Percentiles rank a stretch among this genome's conserved stretches.
phyloP scores from a whole-genome alignment of 768 basidiomycete species.

The Suillus sp. region DNA sequence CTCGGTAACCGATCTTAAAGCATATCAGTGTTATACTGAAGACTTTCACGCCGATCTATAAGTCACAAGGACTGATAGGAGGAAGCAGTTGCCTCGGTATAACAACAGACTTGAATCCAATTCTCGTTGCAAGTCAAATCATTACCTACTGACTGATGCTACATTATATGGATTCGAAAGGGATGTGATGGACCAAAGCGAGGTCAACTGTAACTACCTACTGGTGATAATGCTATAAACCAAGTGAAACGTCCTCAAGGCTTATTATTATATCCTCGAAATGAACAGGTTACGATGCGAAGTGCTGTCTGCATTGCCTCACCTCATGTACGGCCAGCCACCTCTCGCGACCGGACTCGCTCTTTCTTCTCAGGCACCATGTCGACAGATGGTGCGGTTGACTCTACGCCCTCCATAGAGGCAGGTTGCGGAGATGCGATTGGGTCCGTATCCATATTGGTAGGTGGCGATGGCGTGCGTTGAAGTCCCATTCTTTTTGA shows the following conservation, averaged over 20 bases:
- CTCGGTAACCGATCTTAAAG: neutral
- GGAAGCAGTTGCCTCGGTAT: neutral
- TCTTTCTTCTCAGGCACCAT: neutral
- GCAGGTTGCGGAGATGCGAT: neutral
- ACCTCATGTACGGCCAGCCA: neutral
- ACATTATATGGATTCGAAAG: slow-evolving; percentile 1
- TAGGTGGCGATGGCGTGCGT: slow-evolving; percentile 29
- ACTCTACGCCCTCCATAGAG: slow-evolving; percentile 1
- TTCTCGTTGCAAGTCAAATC: neutral
- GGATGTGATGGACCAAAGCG: slow-evolving; percentile 1
- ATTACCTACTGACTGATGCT: neutral
- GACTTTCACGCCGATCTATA: neutral
- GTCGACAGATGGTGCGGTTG: neutral
- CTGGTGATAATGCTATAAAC: slow-evolving; percentile 6
- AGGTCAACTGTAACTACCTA: neutral
- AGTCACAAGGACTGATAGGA: neutral
- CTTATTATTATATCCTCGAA: neutral
- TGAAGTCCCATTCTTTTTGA: slow-evolving; percentile 31
- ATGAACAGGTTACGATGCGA: neutral
- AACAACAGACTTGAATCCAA: neutral
- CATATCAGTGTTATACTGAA: slow-evolving; percentile 6
- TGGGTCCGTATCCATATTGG: neutral
- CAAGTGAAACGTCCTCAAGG: neutral
- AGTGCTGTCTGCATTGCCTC: neutral
- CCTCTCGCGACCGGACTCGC: neutral